These are phyloP conservation scores for Eucalyptus viminalis DNA, from an alignment of 345 rosid species.

Conservation along the genomic window DNA sequence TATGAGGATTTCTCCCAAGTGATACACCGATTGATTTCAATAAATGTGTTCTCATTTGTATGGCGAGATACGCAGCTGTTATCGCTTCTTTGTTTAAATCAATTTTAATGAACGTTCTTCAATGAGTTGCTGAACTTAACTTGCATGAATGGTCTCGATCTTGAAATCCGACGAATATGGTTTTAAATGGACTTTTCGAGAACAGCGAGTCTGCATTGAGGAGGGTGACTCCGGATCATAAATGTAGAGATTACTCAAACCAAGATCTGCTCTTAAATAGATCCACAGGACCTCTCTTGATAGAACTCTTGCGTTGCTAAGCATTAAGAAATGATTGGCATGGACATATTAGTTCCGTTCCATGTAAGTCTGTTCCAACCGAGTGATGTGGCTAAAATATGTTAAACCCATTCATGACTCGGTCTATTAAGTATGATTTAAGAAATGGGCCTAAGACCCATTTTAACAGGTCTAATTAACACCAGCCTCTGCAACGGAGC, in stretches of 20 bases:
- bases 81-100: background rate
- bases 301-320: background rate
- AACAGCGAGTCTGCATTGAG: background rate
- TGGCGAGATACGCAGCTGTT: background rate
- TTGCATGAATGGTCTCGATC: background rate
- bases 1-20: constrained; percentile 36
- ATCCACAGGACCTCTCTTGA: background rate
- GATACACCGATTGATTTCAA: background rate
- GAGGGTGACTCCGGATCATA: background rate
- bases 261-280: background rate
- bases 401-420: background rate
- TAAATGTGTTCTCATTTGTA: background rate
- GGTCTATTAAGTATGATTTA: background rate
- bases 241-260: background rate
- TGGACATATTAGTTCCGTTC: background rate
- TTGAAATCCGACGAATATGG: background rate
- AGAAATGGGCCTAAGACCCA: background rate
- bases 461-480: background rate
- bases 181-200: background rate
- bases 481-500: background rate
- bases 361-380: background rate
- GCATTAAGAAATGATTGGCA: background rate
- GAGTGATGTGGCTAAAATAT: background rate
- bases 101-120: background rate
- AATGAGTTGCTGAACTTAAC: background rate